Evolutionary conservation across 768 basidiomycete genomes (phyloP), one percentile per base, ranked within the genome.

Genomic region (Crassisporium funariophilum): DNA sequence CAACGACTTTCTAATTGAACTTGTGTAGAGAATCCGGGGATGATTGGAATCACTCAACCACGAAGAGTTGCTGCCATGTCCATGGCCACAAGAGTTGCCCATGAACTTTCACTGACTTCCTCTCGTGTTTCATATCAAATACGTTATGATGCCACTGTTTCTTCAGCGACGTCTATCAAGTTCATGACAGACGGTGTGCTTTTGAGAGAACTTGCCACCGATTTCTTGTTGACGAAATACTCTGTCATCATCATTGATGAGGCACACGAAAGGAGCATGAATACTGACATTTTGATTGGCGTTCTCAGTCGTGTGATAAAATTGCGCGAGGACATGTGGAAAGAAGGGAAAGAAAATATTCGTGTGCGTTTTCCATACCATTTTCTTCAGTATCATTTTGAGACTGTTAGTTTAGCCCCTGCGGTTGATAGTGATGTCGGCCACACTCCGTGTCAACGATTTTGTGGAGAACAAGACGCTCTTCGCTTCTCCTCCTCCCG

Each of bases 171-270:
- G 1, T 85, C 85, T 6, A 94, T 99, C 74, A 98, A 98, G 66
- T 99, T 98, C 74, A 98, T 98, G 95, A 99, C 97, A 5, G 97
- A 99, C 58, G 97, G 97, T 71, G 93, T 99, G 20, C 72, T 99
- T 24, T 73, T 99, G 12, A 85, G 97, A 45, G 97, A 99, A 66
- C 74, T 98, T 16, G 87, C 92, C 0, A 81, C 82, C 10, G 95
- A 99, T 62, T 97, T 99, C 66, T 66, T 98, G n/a, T 75, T 99
- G n/a, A 81, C 73, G 35, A 91, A 86, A 65, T 99, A 99, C 64
- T 93, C 91, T 5, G 87, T 97, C 20, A 84, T 99, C 51, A 86
- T 98, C 49, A 90, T 99, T 46, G 97, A 99, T 53, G 97, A 99
- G 65, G 97, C 97, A 0, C 97, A 99, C 65, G 97, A 99, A 68